These are phyloP conservation scores for Calcarisporium arbuscula DNA, from an alignment of 2,329 filamentous ascomycete genomes.

Conservation along the genomic window DNA sequence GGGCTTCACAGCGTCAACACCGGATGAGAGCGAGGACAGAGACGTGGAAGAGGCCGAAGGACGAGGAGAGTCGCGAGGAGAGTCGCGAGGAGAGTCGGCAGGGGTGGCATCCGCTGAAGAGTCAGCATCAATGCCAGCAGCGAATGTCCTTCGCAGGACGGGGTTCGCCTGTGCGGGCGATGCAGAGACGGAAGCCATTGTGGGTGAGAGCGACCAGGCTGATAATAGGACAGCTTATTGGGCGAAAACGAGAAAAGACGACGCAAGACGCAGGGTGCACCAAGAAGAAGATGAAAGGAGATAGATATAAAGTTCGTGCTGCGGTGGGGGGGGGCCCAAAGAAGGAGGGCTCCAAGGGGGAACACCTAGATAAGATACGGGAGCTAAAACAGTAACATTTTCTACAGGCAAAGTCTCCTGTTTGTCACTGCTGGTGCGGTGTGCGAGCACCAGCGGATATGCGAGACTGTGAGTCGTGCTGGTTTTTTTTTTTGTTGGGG, in stretches of 20 bases:
- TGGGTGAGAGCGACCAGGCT: slow-evolving; percentile 6
- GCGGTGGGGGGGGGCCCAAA: not conserved
- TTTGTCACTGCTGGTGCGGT: too few species aligned
- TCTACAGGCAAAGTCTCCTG: too few species aligned
- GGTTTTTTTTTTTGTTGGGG: too few species aligned
- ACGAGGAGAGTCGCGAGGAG: slow-evolving; percentile 54
- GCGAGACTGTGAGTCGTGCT: too few species aligned
- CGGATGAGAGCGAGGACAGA: slow-evolving; percentile 78
- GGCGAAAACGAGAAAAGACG: not conserved
- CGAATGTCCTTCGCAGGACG: slow-evolving; percentile 41
- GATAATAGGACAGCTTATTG: too few species aligned
- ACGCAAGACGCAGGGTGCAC: not conserved
- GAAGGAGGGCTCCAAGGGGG: not conserved
- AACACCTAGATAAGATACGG: too few species aligned
- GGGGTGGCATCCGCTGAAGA: slow-evolving; percentile 54
- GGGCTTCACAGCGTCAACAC: slow-evolving; percentile 31
- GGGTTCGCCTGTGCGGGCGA: slow-evolving; percentile 31
- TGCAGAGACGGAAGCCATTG: slow-evolving; percentile 42
- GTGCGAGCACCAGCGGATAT: too few species aligned
- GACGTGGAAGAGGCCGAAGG: slow-evolving; percentile 77
- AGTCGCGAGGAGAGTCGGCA: slow-evolving; percentile 53
- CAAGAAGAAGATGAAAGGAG: not conserved
- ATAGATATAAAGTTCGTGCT: not conserved
- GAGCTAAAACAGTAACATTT: too few species aligned
- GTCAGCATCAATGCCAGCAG: slow-evolving; percentile 43